Base-by-base conservation (phyloP, 805 yeast genomes). In the Myxozyma udenii region DNA sequence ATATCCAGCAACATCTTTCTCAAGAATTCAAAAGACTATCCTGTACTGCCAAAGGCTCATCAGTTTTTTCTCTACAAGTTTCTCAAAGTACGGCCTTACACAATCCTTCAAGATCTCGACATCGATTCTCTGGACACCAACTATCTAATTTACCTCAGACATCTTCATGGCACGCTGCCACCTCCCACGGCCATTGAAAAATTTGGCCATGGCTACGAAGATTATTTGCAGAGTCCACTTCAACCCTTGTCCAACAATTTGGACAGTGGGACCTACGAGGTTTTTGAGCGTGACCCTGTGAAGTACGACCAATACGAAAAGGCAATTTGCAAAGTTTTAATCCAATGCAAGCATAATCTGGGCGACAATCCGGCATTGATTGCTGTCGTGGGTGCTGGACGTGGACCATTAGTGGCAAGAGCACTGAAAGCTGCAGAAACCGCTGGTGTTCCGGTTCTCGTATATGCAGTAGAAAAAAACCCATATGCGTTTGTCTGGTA, bases 311-410 rank as follows among this genome's bases (percentile, higher is more conserved):
- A 75, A 54, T 90, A 90, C 64, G 82, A 76, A 52, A 61, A 69
- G 24, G 95, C 95, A 0, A 78, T 85, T 3, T 70, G 69, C 23
- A 65, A 73, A 39, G 87, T 90, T 0, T 52, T 85, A 16, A 60
- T 62, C 36, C 45, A 45, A 5, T 18, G 45, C 9, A 24, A 26
- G 16, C 23, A 22, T 23, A 35, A 26, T 30, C 23, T 21, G 21
- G 18, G 18, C 3, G 26, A n/a, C 21, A 41, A 26, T 2, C 19
- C 25, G 41, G n/a, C 36, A 5, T 7, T 46, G 23, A 69, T 86
- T 6, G 74, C 85, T 3, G 76, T 90, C 1, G 81, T 85, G 2
- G 97, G 97, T 0, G 93, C 96, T 0, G 97, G 97, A 0, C 71
- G 88, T 41, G 97, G 97, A 0, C 90, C 91, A 0, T 68, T 90